A percentile compares a stretch with the other conserved stretches of the same genome.
These are phyloP conservation scores for Fusarium humuli DNA, from an alignment of 2,329 filamentous ascomycete species.

Conservation along the genomic window DNA sequence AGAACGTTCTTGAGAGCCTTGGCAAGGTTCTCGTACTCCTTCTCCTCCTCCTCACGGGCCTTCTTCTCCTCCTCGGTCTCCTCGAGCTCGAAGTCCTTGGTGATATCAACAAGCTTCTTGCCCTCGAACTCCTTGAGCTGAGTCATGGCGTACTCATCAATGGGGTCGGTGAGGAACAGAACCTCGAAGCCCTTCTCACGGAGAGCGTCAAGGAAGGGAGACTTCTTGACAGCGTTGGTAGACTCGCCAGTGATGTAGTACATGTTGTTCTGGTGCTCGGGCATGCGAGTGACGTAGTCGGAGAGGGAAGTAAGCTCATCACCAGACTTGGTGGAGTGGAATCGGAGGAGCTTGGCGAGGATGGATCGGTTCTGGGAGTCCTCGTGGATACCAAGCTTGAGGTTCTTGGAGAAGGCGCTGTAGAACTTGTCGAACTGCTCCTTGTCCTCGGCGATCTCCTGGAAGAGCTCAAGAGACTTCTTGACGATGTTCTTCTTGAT, in stretches of 20 bases:
- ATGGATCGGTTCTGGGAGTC: slow-evolving; percentile 94
- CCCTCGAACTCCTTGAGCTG: slow-evolving; percentile 99
- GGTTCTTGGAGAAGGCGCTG: slow-evolving; percentile 99
- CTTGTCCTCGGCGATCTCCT: slow-evolving; percentile 98
- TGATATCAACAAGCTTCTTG: slow-evolving; percentile 99
- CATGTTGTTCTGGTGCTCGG: slow-evolving; percentile 99
- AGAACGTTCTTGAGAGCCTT: slow-evolving; percentile 99
- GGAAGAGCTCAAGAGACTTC: slow-evolving; percentile 99
- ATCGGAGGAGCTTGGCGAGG: slow-evolving; percentile 98
- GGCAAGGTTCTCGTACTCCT: slow-evolving; percentile 94
- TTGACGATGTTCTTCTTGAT: slow-evolving; percentile 99
- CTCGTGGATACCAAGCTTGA: slow-evolving; percentile 99
- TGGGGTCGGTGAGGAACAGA: slow-evolving; percentile 98
- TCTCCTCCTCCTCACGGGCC: slow-evolving; percentile 93
- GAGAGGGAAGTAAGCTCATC: slow-evolving; percentile 94
- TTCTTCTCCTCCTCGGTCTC: slow-evolving; percentile 99
- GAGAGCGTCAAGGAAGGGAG: slow-evolving; percentile 97
- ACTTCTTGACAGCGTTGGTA: slow-evolving; percentile 97
- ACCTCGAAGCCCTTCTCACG: slow-evolving; percentile 99
- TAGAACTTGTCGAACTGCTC: slow-evolving; percentile 99
- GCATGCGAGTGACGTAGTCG: slow-evolving; percentile 99
- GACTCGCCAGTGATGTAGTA: slow-evolving; percentile 99
- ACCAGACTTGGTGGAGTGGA: slow-evolving; percentile 98
- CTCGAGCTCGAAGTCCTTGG: slow-evolving; percentile 99
- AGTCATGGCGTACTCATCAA: slow-evolving; percentile 99